A percentile compares a stretch with the other conserved stretches of the same genome.
These are phyloP conservation scores for Mortierella sp. DNA, from an alignment of 371 early-diverging fungal species.

Conservation along the genomic window DNA sequence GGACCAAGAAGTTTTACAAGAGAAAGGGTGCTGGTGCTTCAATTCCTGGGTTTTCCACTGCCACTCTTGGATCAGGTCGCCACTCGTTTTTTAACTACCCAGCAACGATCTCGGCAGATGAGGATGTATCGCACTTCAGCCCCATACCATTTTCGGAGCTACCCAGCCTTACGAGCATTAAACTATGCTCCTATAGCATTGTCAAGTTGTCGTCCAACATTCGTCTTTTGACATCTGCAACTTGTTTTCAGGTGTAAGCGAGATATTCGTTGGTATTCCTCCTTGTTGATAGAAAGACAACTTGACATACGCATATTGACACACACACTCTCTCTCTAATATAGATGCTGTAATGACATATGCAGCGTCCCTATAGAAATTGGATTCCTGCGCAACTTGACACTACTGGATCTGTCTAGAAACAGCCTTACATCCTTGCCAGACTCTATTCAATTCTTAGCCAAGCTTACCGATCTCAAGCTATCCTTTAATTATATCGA, in stretches of 20 bases:
- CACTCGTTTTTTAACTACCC: conserved; percentile 9
- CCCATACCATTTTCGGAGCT: conserved; percentile 47
- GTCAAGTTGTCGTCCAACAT: conserved; percentile 48
- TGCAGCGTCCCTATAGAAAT: conserved; percentile 69
- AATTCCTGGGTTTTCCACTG: not conserved
- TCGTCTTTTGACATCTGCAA: conserved; percentile 37
- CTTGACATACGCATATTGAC: not conserved
- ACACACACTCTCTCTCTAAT: not conserved
- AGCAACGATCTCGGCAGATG: conserved; percentile 14
- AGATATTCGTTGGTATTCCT: not conserved
- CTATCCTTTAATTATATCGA: conserved; percentile 74
- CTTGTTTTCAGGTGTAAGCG: conserved; percentile 38
- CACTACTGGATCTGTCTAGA: conserved; percentile 73
- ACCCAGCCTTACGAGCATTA: conserved; percentile 43
- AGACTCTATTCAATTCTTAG: conserved; percentile 76
- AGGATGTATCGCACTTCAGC: conserved; percentile 36
- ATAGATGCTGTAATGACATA: conserved; percentile 60
- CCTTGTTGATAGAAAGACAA: not conserved
- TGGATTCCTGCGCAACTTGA: conserved; percentile 70
- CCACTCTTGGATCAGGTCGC: not conserved
- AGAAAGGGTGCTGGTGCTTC: not conserved
- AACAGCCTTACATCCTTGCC: conserved; percentile 77
- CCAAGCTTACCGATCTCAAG: conserved; percentile 74
- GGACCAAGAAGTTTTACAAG: not conserved
- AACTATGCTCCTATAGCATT: conserved; percentile 37